Percentiles rank a stretch among this genome's conserved stretches.
phyloP scores from a whole-genome alignment of 2,329 filamentous ascomycete species.

The Chaetomium strumarium region DNA sequence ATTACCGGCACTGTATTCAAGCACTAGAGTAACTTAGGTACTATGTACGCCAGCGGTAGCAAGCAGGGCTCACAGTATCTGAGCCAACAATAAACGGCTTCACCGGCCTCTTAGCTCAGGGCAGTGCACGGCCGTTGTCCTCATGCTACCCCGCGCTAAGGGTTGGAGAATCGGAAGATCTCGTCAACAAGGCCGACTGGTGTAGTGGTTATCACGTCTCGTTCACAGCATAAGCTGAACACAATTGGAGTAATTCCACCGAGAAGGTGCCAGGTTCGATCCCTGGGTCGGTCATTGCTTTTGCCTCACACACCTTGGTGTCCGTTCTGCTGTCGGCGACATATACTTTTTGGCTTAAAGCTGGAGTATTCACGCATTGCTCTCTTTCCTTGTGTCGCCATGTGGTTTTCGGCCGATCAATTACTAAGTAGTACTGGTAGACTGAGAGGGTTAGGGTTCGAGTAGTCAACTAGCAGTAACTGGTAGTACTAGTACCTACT shows the following conservation, averaged over 20 bases:
- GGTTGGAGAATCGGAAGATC: background rate
- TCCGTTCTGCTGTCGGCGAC: background rate
- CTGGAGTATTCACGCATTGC: background rate
- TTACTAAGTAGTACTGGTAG: too few species aligned
- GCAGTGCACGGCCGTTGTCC: too few species aligned
- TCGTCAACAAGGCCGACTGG: constrained; percentile 16
- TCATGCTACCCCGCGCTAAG: background rate
- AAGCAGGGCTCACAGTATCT: too few species aligned
- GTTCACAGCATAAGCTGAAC: constrained; percentile 16
- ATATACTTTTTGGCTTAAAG: background rate
- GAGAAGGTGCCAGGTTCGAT: constrained; percentile 25
- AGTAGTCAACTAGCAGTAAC: too few species aligned
- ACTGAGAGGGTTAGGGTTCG: background rate
- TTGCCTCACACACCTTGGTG: background rate
- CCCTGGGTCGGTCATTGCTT: constrained; percentile 21
- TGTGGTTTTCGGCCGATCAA: too few species aligned
- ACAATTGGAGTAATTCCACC: constrained; percentile 13
- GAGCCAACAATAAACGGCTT: too few species aligned
- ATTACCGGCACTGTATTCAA: too few species aligned
- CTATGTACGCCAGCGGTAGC: too few species aligned
- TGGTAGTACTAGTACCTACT: too few species aligned
- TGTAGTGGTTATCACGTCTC: constrained; percentile 25
- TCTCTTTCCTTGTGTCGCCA: too few species aligned
- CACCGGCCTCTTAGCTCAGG: too few species aligned
- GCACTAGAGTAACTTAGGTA: too few species aligned